A percentile compares a stretch with the other conserved stretches of the same genome.
phyloP scores from a whole-genome alignment of 169 alveolate genomes.

The Plasmodium malariae region DNA sequence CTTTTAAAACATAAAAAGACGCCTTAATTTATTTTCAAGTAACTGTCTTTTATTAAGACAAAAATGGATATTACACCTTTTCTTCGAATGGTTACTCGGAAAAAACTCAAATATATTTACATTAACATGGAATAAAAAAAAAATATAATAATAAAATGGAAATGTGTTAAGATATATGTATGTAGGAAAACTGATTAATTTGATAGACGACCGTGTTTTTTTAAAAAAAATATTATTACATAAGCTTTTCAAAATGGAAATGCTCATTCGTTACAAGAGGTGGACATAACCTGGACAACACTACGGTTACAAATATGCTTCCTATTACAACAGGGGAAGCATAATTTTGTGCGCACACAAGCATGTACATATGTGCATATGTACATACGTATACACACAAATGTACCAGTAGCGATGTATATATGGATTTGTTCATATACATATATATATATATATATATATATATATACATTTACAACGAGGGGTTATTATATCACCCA shows the following conservation, averaged over 20 bases:
- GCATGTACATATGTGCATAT: neutral
- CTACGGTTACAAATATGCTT: too few species aligned
- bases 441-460: slow-evolving; percentile 8
- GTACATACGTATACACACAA: neutral
- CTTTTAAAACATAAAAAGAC: too few species aligned
- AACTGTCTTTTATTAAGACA: too few species aligned
- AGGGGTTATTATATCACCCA: too few species aligned
- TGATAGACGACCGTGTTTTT: too few species aligned
- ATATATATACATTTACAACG: slow-evolving; percentile 26
- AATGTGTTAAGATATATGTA: too few species aligned
- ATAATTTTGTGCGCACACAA: neutral
- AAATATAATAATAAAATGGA: neutral
- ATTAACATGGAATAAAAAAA: neutral
- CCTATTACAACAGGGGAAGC: too few species aligned
- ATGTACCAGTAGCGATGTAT: neutral
- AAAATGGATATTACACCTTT: too few species aligned
- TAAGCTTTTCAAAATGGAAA: neutral
- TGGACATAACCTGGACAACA: too few species aligned
- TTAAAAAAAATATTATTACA: neutral
- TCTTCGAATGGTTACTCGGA: neutral
- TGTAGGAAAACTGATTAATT: too few species aligned
- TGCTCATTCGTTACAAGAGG: neutral
- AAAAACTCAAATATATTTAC: neutral
- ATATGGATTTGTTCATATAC: neutral
- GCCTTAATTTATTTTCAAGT: too few species aligned